Conservation (phyloP, 768 basidiomycete species). For the Krasilnikovozyma curviuscula region DNA sequence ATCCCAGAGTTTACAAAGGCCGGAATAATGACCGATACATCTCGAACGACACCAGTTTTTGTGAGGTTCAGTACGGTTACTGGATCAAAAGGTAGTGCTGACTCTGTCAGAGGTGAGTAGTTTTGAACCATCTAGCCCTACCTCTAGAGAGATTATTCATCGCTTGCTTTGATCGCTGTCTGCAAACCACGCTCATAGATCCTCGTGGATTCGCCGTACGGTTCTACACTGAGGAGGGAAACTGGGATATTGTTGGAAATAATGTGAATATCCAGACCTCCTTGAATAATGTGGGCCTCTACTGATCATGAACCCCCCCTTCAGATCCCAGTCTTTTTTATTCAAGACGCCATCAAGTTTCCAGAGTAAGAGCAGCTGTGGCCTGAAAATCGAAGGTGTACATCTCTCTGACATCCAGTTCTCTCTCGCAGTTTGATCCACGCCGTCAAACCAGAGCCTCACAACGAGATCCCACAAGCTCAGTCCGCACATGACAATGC, state of each 20-base stretch:
- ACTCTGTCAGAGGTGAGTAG: constrained; percentile 26
- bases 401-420: constrained; percentile 9
- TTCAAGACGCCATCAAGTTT: constrained; percentile 68
- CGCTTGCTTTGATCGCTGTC: background rate
- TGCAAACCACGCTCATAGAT: constrained; percentile 51
- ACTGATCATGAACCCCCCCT: background rate
- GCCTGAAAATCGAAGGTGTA: no score
- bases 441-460: constrained; percentile 52
- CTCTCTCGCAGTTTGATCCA: background rate
- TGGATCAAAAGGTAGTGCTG: constrained; percentile 62
- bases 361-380: constrained; percentile 72
- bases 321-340: constrained; percentile 48
- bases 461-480: constrained; percentile 41
- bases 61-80: constrained; percentile 73
- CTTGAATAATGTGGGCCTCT: background rate
- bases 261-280: background rate
- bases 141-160: no score
- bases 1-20: constrained; percentile 46
- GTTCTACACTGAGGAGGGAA: constrained; percentile 67
- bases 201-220: constrained; percentile 71
- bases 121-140: no score
- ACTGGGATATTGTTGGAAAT: constrained; percentile 48
- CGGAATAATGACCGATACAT: constrained; percentile 43
- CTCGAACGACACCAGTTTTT: constrained; percentile 54
- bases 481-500: constrained; percentile 53